Base-by-base conservation (phyloP, 1,284 basidiomycete species). In the Puccinia polysora region DNA sequence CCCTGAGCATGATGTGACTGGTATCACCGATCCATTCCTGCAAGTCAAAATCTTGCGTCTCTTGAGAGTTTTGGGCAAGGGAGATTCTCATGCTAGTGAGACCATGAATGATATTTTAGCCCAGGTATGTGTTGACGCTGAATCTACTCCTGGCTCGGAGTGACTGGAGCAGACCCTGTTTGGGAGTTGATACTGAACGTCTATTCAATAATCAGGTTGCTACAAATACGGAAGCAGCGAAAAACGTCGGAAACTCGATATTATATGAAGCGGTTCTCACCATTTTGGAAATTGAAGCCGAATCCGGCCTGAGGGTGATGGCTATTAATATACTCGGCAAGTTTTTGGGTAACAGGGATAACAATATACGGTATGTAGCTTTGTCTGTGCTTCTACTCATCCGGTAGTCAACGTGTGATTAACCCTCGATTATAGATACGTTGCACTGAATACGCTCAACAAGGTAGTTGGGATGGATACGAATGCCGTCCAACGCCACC, bases 301-400 rank as follows among this genome's bases (percentile, higher is more conserved):
- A 99, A 80, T 89, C 87, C 72, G 92, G 93, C 25, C 82, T 98
- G 47, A 87, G 96, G 4, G 95, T 98, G 65, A 97, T 99, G 96
- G 96, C 96, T 0, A 99, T 99, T 82, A 99, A 99, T 80, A 97
- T 98, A 73, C 85, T 99, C 52, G 96, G 96, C 74, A 98, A 97
- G 81, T 99, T 98, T 83, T 83, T 99, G 77, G 89, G 91, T 78
- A 98, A 99, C 81, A 85, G 91, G 36, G 96, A 99, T 81, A 99
- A 99, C 82, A 99, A 99, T 79, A 98, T 98, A 77, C 87, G 93
- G 90, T 93, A 78, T 71, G 84, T 81, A 43, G 8, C 34, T 20
- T 55, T 60, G n/a, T 69, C 56, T 32, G 5, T 56, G 47, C 68
- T 38, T 49, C 25, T 14, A 52, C 14, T 23, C n/a, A 45, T 30